Conservation (phyloP, 2,329 filamentous ascomycete genomes). For the Paramyrothecium sp. region DNA sequence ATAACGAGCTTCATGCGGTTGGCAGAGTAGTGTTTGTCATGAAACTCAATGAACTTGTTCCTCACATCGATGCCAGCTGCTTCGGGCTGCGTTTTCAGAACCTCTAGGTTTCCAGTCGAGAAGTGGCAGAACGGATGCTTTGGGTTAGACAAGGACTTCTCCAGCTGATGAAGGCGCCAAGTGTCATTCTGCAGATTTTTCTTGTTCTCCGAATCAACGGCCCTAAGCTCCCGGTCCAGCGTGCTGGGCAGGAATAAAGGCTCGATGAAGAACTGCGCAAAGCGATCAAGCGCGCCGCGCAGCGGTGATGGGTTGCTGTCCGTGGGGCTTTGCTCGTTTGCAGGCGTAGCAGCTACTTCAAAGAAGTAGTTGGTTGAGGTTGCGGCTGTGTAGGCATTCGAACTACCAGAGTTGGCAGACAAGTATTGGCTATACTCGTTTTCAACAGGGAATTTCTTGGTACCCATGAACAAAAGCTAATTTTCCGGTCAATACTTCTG, state of each 20-base stretch:
- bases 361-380: constrained; percentile 99
- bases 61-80: constrained; percentile 79
- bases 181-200: constrained; percentile 92
- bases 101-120: constrained; percentile 84
- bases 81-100: constrained; percentile 79
- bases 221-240: constrained; percentile 80
- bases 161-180: constrained; percentile 84
- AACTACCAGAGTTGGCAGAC: constrained; percentile 83
- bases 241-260: constrained; percentile 84
- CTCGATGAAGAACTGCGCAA: constrained; percentile 90
- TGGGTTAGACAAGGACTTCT: constrained; percentile 84
- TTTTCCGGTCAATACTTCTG: too few species aligned
- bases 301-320: constrained; percentile 59
- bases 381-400: constrained; percentile 90
- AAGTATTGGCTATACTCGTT: constrained; percentile 96
- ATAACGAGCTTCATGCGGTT: constrained; percentile 93
- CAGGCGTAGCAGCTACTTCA: constrained; percentile 81
- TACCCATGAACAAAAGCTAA: constrained; percentile 92
- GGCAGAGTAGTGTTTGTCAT: constrained; percentile 85
- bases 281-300: constrained; percentile 82
- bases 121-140: constrained; percentile 89
- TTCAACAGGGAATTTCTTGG: constrained; percentile 93
- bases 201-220: constrained; percentile 95
- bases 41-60: constrained; percentile 90
- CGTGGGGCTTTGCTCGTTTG: constrained; percentile 55